Evolutionary conservation across 2,329 filamentous ascomycete species (phyloP).

Genomic region (Drechslerella dactyloides): DNA sequence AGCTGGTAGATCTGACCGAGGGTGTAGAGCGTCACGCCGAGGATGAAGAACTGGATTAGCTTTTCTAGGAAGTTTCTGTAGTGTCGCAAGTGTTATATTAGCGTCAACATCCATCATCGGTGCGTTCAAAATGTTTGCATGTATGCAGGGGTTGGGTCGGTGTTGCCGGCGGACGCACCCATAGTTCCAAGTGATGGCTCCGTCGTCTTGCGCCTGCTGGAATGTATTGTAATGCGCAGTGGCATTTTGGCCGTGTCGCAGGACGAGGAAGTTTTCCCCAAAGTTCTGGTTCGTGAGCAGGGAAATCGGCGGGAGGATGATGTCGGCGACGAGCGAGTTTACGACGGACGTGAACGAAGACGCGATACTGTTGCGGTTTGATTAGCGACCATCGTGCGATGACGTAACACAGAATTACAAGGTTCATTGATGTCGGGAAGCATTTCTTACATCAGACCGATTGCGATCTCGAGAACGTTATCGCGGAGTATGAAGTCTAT

Average conservation of each 20-base stretch:
- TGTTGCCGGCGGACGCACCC: constrained; percentile 61
- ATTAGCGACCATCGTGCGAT: constrained; percentile 13
- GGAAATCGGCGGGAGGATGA: constrained; percentile 73
- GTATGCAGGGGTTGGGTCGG: background rate
- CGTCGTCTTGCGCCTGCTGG: constrained; percentile 71
- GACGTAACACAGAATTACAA: constrained; percentile 22
- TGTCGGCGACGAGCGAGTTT: constrained; percentile 73
- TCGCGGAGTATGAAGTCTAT: constrained; percentile 74
- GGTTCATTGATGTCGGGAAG: constrained; percentile 2
- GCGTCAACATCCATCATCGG: no score
- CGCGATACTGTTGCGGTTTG: constrained; percentile 64
- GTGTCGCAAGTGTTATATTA: background rate
- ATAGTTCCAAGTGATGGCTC: constrained; percentile 74
- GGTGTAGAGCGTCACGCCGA: constrained; percentile 70
- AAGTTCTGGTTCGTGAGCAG: constrained; percentile 73
- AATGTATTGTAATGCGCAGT: constrained; percentile 72
- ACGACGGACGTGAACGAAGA: constrained; percentile 74
- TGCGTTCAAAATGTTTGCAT: no score
- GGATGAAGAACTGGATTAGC: constrained; percentile 69
- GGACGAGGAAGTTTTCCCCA: constrained; percentile 74
- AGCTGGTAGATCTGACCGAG: constrained; percentile 70
- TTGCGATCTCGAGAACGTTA: constrained; percentile 76
- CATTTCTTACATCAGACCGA: constrained; percentile 71
- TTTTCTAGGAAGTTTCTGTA: constrained; percentile 68
- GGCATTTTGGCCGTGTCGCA: constrained; percentile 65